These are phyloP conservation scores for Zymoseptoria ardabiliae DNA, from an alignment of 2,329 filamentous ascomycete species.

Conservation along the genomic window DNA sequence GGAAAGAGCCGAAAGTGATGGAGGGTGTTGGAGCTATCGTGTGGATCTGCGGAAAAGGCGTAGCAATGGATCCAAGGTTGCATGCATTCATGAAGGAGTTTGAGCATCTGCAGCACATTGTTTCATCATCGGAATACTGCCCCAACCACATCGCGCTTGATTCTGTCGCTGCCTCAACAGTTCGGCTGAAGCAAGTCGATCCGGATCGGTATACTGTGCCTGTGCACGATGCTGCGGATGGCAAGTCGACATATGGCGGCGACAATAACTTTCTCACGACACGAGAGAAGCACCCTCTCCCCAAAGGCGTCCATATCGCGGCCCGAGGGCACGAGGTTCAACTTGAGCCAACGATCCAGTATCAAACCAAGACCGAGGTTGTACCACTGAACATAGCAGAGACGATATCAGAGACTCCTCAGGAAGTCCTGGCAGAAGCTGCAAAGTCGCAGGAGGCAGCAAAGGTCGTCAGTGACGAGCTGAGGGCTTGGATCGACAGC, in stretches of 20 bases:
- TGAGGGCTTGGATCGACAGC: constrained; percentile 52
- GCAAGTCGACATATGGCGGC: constrained; percentile 10
- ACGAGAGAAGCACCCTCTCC: constrained; percentile 12
- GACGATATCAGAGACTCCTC: constrained; percentile 37
- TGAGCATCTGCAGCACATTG: constrained; percentile 59
- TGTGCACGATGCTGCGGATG: constrained; percentile 51
- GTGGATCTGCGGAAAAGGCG: constrained; percentile 70
- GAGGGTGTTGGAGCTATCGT: constrained; percentile 60
- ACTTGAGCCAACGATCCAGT: constrained; percentile 31
- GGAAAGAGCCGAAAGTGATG: constrained; percentile 58
- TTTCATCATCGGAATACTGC: constrained; percentile 67
- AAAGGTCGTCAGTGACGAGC: constrained; percentile 34
- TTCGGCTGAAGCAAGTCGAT: constrained; percentile 66
- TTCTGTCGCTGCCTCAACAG: constrained; percentile 57
- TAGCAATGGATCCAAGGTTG: constrained; percentile 57
- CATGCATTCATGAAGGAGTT: constrained; percentile 61
- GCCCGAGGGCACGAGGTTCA: constrained; percentile 29
- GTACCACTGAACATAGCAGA: constrained; percentile 44
- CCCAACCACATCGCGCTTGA: constrained; percentile 68
- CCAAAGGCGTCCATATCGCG: constrained; percentile 23
- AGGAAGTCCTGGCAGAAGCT: constrained; percentile 49
- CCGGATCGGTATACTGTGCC: constrained; percentile 65
- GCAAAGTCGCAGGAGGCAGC: constrained; percentile 33
- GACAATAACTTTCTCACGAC: constrained; percentile 6
- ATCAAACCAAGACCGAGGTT: constrained; percentile 42